Evolutionary conservation across 495 filamentous ascomycete genomes (phyloP).

Genomic region (Xylaria scruposa): DNA sequence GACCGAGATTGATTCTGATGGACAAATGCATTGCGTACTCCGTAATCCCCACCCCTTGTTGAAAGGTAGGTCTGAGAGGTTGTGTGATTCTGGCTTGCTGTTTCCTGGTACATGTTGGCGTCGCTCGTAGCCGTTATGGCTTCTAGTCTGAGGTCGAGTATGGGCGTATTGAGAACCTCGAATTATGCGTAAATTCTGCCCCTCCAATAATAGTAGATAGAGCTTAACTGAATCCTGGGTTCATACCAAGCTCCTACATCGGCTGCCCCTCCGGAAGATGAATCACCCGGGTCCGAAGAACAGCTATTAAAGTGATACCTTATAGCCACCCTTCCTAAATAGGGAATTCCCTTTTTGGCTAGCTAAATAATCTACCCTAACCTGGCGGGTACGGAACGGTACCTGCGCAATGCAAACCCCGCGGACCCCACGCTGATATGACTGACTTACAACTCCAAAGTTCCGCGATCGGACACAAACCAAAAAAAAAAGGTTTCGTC

Average conservation of each 20-base stretch:
- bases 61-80: slow-evolving; percentile 80
- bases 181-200: slow-evolving; percentile 1
- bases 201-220: slow-evolving; percentile 2
- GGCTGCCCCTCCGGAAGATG: slow-evolving; percentile 26
- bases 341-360: slow-evolving; percentile 2
- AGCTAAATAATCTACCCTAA: background rate
- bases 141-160: background rate
- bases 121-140: background rate
- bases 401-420: background rate
- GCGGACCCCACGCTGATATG: slow-evolving; percentile 6
- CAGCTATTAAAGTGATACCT: background rate
- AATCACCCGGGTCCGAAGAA: slow-evolving; percentile 9
- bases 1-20: background rate
- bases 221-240: background rate
- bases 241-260: slow-evolving; percentile 20
- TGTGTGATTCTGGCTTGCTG: slow-evolving; percentile 50
- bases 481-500: background rate
- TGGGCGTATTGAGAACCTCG: background rate
- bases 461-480: background rate
- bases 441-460: background rate
- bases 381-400: background rate
- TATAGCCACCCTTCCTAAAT: background rate
- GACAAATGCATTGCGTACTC: slow-evolving; percentile 57
- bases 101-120: slow-evolving; percentile 29
- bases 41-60: slow-evolving; percentile 80